Conservation (phyloP, 306 rosid genomes). For the Acacia melanoxylon region DNA sequence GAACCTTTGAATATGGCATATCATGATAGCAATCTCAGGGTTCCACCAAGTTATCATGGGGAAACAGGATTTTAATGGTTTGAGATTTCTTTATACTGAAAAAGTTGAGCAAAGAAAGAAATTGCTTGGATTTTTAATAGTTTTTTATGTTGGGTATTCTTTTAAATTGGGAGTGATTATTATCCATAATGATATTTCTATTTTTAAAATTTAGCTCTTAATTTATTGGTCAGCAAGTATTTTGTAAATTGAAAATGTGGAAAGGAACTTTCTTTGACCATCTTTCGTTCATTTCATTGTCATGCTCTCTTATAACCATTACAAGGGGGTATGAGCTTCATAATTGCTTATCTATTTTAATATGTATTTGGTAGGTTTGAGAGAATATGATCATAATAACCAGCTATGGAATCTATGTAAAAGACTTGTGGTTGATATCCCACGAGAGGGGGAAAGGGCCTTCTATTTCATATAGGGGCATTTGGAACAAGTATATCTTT, state of each 20-base stretch:
- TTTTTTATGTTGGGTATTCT: background rate
- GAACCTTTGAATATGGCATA: background rate
- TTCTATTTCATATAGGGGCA: constrained; percentile 85
- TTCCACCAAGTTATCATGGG: constrained; percentile 36
- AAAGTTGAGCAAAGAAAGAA: constrained; percentile 23
- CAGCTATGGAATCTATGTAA: constrained; percentile 73
- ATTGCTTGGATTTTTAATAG: background rate
- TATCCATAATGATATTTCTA: background rate
- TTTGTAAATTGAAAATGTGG: background rate
- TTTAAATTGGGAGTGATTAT: background rate
- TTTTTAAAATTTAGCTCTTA: background rate
- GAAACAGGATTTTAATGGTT: constrained; percentile 51
- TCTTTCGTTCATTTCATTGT: background rate
- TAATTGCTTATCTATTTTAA: background rate
- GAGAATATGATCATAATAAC: constrained; percentile 40
- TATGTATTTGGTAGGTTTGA: constrained; percentile 39
- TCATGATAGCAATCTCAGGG: constrained; percentile 34
- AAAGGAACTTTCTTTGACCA: background rate
- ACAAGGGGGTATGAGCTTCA: background rate
- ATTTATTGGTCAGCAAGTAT: background rate
- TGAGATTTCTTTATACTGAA: background rate
- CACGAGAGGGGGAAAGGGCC: constrained; percentile 51
- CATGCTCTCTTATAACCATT: background rate
- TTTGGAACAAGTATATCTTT: constrained; percentile 63
- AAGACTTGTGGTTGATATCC: constrained; percentile 80